phyloP scores from a whole-genome alignment of 225 moss, liverwort and hornwort genomes.

The Straminergon stramineum region DNA sequence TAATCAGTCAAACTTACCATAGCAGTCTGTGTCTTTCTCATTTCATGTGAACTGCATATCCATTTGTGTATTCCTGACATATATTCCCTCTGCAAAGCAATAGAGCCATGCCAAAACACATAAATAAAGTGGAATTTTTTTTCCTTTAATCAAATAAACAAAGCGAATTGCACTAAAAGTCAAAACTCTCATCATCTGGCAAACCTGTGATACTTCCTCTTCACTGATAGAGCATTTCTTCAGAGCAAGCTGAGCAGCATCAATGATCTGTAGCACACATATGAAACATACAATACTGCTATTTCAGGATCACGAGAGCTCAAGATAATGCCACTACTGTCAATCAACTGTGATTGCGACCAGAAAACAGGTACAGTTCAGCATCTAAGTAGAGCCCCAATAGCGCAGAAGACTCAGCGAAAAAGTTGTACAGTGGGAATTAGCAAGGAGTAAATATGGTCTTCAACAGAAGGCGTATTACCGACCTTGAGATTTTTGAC shows the following conservation, averaged over 20 bases:
- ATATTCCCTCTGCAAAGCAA: conserved; percentile 59
- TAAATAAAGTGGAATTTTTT: neutral
- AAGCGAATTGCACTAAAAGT: neutral
- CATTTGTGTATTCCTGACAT: conserved; percentile 75
- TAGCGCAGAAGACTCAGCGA: neutral
- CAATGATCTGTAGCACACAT: conserved; percentile 39
- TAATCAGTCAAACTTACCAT: conserved; percentile 25
- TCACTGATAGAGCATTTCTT: conserved; percentile 70
- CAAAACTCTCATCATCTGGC: neutral
- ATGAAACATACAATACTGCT: neutral
- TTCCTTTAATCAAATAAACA: neutral
- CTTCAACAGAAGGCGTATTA: neutral
- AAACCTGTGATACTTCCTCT: conserved; percentile 73
- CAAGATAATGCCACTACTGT: neutral
- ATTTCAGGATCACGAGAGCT: neutral
- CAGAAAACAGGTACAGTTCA: neutral
- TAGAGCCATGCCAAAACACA: neutral
- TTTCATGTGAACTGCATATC: conserved; percentile 67
- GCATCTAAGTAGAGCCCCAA: neutral
- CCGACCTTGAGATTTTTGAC: conserved; percentile 69
- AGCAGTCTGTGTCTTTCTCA: conserved; percentile 46
- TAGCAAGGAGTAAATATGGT: neutral
- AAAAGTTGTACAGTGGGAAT: neutral
- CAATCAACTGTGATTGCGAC: neutral
- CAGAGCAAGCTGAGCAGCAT: conserved; percentile 63